Evolutionary conservation across 352 stramenopile genomes (phyloP), one percentile per base, ranked within the genome.

Genomic region (Pythium angustatum): DNA sequence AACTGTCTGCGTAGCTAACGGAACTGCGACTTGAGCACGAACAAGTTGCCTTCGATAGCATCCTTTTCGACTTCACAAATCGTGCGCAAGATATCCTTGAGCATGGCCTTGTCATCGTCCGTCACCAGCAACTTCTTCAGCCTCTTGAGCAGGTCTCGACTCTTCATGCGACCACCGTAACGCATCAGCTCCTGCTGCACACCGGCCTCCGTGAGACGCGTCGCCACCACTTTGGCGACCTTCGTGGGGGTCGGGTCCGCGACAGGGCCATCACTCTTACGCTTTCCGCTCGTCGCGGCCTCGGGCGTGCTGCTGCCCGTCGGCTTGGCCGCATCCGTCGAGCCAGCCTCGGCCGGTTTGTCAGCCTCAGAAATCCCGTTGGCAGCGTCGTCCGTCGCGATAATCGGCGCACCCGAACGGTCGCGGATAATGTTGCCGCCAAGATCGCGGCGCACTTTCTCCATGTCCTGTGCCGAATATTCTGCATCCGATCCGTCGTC

Each of bases 11-110:
- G 19, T 17, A 9, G 9, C 75, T 90, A 94, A 68, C 86, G 86
- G 80, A 94, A 94, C 70, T 94, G 86, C 1, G 82, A 87, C 73
- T 95, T 93, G 58, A 95, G 78, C 58, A 95, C 86, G 30, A 95
- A 76, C 54, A 91, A 49, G 38, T 79, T 81, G 24, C 84, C 86
- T 68, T 95, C 86, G 67, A 95, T 90, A 3, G 85, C 84, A 64
- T 95, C 84, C 33, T 90, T 83, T 61, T 95, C 84, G 34, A 93
- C 81, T 60, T 95, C 83, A 60, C 84, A 93, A 76, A 95, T 95
- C 24, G 84, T 95, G 47, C 86, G 84, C 65, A 95, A 56, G 43
- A 95, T 95, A 31, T 95, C 86, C 69, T 91, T 91, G 19, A 95
- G 81, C 72, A 95, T 69, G 22, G 84, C 80, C 58, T 87, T 86